Conservation (phyloP, 495 filamentous ascomycete genomes). For the Aspergillus haitiensis region DNA sequence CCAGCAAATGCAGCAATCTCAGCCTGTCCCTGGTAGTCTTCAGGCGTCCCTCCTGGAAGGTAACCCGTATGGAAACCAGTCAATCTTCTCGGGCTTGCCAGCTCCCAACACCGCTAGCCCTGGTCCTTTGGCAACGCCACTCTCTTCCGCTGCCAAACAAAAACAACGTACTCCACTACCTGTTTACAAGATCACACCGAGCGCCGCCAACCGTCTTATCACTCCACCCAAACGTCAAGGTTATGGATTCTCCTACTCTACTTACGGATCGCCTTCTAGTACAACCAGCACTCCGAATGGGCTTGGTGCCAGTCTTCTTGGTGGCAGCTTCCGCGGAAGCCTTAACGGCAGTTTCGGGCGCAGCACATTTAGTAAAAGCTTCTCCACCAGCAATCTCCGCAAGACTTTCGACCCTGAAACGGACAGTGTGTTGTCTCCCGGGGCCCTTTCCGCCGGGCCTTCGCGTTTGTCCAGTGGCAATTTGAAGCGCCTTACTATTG, state of each 20-base stretch:
- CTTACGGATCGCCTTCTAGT: conserved; percentile 78
- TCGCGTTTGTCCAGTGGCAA: conserved; percentile 63
- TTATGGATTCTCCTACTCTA: conserved; percentile 88
- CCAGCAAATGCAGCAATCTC: conserved; percentile 48
- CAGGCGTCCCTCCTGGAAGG: conserved; percentile 72
- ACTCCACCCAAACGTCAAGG: conserved; percentile 78
- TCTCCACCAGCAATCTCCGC: conserved; percentile 66
- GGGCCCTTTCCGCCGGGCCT: conserved; percentile 74
- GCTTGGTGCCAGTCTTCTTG: conserved; percentile 64
- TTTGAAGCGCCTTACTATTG: conserved; percentile 87
- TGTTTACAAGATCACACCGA: conserved; percentile 83
- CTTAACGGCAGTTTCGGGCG: conserved; percentile 60
- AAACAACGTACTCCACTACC: conserved; percentile 78
- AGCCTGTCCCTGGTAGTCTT: conserved; percentile 60
- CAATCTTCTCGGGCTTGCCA: conserved; percentile 71
- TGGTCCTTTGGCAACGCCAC: conserved; percentile 83
- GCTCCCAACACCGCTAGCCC: conserved; percentile 63
- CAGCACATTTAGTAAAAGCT: conserved; percentile 59
- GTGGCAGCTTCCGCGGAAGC: conserved; percentile 47
- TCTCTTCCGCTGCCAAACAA: conserved; percentile 68
- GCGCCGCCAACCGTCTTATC: conserved; percentile 69
- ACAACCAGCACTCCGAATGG: conserved; percentile 67
- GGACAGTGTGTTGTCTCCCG: conserved; percentile 83
- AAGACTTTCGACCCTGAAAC: conserved; percentile 62
- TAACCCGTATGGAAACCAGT: conserved; percentile 79